Evolutionary conservation across 2,329 filamentous ascomycete genomes (phyloP).

Genomic region (Paramyrothecium roridum): DNA sequence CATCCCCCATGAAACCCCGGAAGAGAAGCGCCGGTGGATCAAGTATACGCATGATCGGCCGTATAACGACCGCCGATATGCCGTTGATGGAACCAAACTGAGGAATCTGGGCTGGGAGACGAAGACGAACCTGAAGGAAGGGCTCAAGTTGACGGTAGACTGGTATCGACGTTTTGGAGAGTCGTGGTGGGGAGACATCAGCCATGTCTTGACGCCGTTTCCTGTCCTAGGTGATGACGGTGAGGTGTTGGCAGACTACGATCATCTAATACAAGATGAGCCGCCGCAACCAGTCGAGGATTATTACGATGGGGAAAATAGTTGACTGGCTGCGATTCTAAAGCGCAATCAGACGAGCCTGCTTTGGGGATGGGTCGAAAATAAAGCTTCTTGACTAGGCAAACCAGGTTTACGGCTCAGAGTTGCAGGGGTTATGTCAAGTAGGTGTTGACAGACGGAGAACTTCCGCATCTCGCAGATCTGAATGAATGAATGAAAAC

Average conservation of each 20-base stretch:
- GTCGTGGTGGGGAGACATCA: slow-evolving; percentile 71
- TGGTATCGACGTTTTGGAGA: slow-evolving; percentile 69
- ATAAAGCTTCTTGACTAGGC: too few relatives aligned
- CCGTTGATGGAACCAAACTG: slow-evolving; percentile 68
- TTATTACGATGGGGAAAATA: slow-evolving; percentile 10
- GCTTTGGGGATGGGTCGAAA: background rate
- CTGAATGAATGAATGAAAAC: too few relatives aligned
- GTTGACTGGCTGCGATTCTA: slow-evolving; percentile 7
- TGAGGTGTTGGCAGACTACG: slow-evolving; percentile 51
- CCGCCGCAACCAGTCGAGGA: slow-evolving; percentile 21
- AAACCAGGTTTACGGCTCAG: too few relatives aligned
- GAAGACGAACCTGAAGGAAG: slow-evolving; percentile 61
- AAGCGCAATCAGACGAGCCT: slow-evolving; percentile 3
- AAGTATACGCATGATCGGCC: slow-evolving; percentile 75
- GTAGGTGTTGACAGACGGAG: too few relatives aligned
- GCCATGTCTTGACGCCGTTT: slow-evolving; percentile 65
- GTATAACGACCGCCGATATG: slow-evolving; percentile 74
- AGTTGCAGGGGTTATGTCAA: too few relatives aligned
- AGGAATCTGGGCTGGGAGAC: slow-evolving; percentile 66
- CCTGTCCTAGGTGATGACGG: slow-evolving; percentile 55
- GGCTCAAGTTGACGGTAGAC: slow-evolving; percentile 60
- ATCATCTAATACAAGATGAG: slow-evolving; percentile 28
- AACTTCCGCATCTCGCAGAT: too few relatives aligned
- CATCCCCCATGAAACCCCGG: slow-evolving; percentile 45
- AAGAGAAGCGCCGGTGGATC: slow-evolving; percentile 61